A percentile compares a stretch with the other conserved stretches of the same genome.
Conservation (phyloP, 768 basidiomycete species). For the Ramaria rubella region DNA sequence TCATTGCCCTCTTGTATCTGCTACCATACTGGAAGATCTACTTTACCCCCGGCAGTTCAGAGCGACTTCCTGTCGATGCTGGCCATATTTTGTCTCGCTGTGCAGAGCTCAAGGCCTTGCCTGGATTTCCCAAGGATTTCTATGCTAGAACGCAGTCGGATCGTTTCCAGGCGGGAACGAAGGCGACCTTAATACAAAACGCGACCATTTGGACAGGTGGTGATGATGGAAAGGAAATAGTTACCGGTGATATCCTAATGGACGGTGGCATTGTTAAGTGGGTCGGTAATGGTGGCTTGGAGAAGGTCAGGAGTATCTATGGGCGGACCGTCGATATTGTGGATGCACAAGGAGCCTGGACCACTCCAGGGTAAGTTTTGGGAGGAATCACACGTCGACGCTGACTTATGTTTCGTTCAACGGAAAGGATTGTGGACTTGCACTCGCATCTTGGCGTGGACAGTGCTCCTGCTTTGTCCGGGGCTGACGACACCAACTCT, state of each 20-base stretch:
- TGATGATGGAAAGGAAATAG: conserved; percentile 50
- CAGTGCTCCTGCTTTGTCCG: conserved; percentile 43
- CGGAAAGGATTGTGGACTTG: conserved; percentile 48
- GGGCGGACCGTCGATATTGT: conserved; percentile 32
- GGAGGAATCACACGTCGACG: no score
- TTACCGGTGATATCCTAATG: conserved; percentile 55
- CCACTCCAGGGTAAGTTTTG: conserved; percentile 42
- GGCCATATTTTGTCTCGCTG: conserved; percentile 13
- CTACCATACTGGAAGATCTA: background rate
- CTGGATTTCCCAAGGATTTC: conserved; percentile 17
- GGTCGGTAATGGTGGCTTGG: conserved; percentile 39
- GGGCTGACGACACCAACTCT: conserved; percentile 51
- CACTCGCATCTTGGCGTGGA: conserved; percentile 63
- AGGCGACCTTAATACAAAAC: conserved; percentile 51
- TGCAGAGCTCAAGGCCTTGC: conserved; percentile 10
- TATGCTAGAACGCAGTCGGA: conserved; percentile 35
- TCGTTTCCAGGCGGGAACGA: conserved; percentile 48
- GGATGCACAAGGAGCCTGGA: conserved; percentile 61
- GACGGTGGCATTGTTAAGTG: conserved; percentile 56
- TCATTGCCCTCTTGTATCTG: background rate
- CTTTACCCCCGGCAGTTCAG: background rate
- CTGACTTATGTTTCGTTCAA: no score
- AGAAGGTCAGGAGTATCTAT: conserved; percentile 15
- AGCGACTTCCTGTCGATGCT: conserved; percentile 4
- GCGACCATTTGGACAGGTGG: conserved; percentile 76